Evolutionary conservation across 1,139 yeast species (phyloP), one percentile per base, ranked within the genome.

Genomic region (Geotrichum candidum): DNA sequence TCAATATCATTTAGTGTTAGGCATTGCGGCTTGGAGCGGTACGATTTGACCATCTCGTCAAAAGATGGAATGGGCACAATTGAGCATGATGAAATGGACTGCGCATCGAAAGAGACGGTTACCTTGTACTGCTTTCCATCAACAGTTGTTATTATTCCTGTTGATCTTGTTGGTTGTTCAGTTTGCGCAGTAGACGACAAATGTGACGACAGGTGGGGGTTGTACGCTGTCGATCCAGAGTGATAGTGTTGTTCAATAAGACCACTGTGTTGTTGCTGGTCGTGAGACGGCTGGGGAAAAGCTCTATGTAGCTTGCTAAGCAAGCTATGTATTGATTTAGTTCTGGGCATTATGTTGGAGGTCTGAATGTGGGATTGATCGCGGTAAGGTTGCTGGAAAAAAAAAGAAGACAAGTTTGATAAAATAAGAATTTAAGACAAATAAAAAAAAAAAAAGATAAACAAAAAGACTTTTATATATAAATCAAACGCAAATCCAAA

Each of bases 11-110:
- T 50, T 33, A 56, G 33, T n/a, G 58, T 56, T 27, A 56, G 46
- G 15, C 58, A 56, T 25, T 56, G 35, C 15, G 58, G 58, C 53
- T 56, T 56, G 38, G 31, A n/a, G 13, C 58, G 53, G 54, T 56
- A 56, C 1, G 54, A 33, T 33, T 53, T 31, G 10, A 56, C 31
- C 54, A 50, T 48, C 41, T 56, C 50, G n/a, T 56, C 58, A 22
- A 50, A 56, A 2, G 58, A 10, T 18, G 54, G 53, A 23, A 56
- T 46, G 10, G n/a, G 53, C n/a, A 50, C 38, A 33, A 56, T 53
- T 33, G 51, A 33, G 27, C 29, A 27, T 46, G 41, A 27, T 7
- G 13, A 23, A 25, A 15, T 35, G 27, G 22, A 27, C 6, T 27
- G 52, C 22, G 38, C 35, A 31, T 23, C 5, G 35, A n/a, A 41